Evolutionary conservation across 2,329 filamentous ascomycete genomes (phyloP).

Genomic region (Cladophialophora carrionii): DNA sequence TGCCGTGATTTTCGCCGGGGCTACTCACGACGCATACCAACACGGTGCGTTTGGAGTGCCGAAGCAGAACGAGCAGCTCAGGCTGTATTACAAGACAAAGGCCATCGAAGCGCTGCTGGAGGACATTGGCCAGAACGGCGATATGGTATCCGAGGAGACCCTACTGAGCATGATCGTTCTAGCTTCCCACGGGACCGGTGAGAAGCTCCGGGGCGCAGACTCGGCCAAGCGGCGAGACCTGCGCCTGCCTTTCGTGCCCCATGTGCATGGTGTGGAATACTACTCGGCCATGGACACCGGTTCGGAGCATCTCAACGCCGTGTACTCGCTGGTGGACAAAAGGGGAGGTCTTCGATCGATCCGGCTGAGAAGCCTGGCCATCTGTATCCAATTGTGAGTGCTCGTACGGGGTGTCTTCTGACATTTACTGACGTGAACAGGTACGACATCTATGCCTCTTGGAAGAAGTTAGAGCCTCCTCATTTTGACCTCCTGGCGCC

Average conservation of each 20-base stretch:
- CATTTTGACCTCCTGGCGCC: constrained; percentile 5
- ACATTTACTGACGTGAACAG: not conserved
- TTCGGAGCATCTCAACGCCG: constrained; percentile 1
- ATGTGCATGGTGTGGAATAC: constrained; percentile 8
- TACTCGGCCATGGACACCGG: constrained; percentile 9
- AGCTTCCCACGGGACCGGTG: constrained; percentile 1
- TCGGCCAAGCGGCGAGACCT: constrained; percentile 6
- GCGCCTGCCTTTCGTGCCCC: constrained; percentile 5
- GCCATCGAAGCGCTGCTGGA: constrained; percentile 5
- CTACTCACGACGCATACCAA: constrained; percentile 8
- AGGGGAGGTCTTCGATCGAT: constrained; percentile 7
- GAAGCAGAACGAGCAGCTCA: constrained; percentile 8
- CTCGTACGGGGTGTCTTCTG: not conserved
- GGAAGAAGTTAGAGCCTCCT: not conserved
- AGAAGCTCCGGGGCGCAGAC: constrained; percentile 3
- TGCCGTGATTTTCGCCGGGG: constrained; percentile 4
- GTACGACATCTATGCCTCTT: constrained; percentile 8
- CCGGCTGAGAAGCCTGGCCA: not conserved
- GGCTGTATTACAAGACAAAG: constrained; percentile 3
- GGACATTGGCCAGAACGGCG: constrained; percentile 3
- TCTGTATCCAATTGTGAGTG: constrained; percentile 6
- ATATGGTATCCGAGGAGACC: constrained; percentile 4
- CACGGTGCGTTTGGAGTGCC: constrained; percentile 4
- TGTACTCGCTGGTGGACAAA: constrained; percentile 8
- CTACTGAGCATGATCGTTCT: constrained; percentile 10